phyloP scores from a whole-genome alignment of 352 stramenopile genomes.

The Globisporangium rhizosaccharum region DNA sequence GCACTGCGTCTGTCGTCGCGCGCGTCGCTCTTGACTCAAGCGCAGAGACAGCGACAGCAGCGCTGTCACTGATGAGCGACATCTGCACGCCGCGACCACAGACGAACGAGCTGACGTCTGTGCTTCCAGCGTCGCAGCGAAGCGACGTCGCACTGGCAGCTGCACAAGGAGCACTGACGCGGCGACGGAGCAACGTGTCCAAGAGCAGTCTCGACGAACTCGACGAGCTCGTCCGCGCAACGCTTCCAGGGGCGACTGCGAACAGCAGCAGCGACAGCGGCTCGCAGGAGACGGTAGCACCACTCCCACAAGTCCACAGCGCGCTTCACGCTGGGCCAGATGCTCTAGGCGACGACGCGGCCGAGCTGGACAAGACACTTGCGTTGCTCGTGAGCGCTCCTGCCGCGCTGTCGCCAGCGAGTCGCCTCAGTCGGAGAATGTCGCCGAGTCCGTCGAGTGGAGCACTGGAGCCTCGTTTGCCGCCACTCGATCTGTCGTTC shows the following conservation, averaged over 20 bases:
- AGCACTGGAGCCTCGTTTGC: conserved; percentile 2
- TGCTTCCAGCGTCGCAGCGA: no score
- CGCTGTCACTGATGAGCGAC: not conserved
- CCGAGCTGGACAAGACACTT: no score
- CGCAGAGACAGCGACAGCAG: not conserved
- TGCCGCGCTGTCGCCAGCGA: no score
- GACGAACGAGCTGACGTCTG: no score
- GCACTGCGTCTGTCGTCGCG: no score
- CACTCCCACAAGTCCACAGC: not conserved
- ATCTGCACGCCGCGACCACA: no score
- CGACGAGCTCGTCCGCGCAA: not conserved
- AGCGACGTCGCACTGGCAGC: no score
- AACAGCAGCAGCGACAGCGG: not conserved
- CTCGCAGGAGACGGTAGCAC: not conserved
- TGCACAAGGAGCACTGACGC: not conserved
- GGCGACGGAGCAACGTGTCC: not conserved
- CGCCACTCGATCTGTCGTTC: conserved; percentile 1
- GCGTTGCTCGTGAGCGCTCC: no score
- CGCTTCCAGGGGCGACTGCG: not conserved
- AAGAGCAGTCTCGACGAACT: conserved; percentile 4
- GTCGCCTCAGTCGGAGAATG: not conserved
- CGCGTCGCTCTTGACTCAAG: not conserved
- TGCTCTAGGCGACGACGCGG: no score
- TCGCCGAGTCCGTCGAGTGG: not conserved
- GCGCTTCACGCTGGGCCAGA: no score